A percentile compares a stretch with the other conserved stretches of the same genome.
phyloP scores from a whole-genome alignment of 345 rosid species.

The Fremontodendron californicum region DNA sequence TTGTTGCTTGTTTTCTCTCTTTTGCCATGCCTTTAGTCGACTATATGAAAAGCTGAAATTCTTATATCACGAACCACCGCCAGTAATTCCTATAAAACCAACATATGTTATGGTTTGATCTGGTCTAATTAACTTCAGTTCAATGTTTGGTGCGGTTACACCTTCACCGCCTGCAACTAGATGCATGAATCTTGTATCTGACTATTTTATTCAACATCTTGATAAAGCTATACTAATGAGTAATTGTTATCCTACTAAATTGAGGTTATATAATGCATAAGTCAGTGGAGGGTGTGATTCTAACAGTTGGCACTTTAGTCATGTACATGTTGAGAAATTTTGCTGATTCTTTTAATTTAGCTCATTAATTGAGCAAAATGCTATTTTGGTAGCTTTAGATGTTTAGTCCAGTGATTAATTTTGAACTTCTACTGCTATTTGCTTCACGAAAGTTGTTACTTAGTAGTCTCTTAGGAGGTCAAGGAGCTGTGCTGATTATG shows the following conservation, averaged over 20 bases:
- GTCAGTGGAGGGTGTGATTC: neutral
- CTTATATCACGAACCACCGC: neutral
- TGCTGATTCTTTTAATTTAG: no score
- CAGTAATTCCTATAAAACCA: neutral
- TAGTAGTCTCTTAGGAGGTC: neutral
- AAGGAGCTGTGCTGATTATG: neutral
- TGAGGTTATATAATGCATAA: neutral
- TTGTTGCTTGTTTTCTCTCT: neutral
- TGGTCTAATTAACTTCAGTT: neutral
- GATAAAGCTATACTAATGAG: no score
- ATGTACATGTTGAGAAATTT: neutral
- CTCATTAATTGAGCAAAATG: no score
- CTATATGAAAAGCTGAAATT: neutral
- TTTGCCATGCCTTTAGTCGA: neutral
- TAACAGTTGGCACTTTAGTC: neutral
- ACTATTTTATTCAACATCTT: no score
- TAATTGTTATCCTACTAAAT: neutral
- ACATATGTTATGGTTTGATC: neutral
- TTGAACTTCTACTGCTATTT: no score
- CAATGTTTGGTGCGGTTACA: neutral
- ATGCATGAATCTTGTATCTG: neutral
- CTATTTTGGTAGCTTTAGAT: neutral
- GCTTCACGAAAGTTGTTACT: neutral
- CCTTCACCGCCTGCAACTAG: neutral
- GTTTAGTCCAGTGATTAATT: no score